Base-by-base conservation (phyloP, 2,329 filamentous ascomycete species). In the Ophioceras dolichostomum region DNA sequence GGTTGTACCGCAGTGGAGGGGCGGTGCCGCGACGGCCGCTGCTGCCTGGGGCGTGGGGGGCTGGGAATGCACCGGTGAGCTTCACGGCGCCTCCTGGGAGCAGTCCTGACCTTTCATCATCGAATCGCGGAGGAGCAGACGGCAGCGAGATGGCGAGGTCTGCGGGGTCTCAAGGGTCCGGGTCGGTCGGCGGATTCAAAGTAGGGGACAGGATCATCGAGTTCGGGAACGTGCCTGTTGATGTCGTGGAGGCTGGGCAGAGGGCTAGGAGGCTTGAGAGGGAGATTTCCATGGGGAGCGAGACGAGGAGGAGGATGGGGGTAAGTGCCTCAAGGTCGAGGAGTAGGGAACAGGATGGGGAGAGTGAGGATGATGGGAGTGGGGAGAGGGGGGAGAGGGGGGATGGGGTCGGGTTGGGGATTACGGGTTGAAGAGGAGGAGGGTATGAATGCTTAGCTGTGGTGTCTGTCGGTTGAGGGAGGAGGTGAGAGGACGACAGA, bases 171-270 rank as follows among this genome's bases (percentile, higher is more conserved):
- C 29, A 34, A 6, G 42, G 41, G 20, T 43, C 39, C 4, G 41
- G 36, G 2, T 37, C 36, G 5, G 28, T 29, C 18, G 45, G 44
- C 5, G 50, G 49, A 13, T 47, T 53, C 19, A 32, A 36, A 18
- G 43, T 54, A 1, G 44, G 41, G 1, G 45, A 46, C 12, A 41
- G 42, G 4, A 41, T 50, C 31, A 39, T 52, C 4, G 46, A 43
- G 38, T 53, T 52, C 38, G 48, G 47, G 10, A 36, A 37, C n/a
- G 18, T 32, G 13, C 19, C 36, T 8, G 28, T 37, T 10, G 36
- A 37, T 18, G 32, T 34, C 4, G 18, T 22, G 3, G 31, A 31
- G 9, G 24, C 22, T 14, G 31, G 37, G 9, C 31, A 34, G 37
- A 14, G 37, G 28, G 36, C 21, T 7, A 13, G 18, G 10, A 31